Conservation (phyloP, 2,329 filamentous ascomycete genomes). For the Alternaria postmessia region DNA sequence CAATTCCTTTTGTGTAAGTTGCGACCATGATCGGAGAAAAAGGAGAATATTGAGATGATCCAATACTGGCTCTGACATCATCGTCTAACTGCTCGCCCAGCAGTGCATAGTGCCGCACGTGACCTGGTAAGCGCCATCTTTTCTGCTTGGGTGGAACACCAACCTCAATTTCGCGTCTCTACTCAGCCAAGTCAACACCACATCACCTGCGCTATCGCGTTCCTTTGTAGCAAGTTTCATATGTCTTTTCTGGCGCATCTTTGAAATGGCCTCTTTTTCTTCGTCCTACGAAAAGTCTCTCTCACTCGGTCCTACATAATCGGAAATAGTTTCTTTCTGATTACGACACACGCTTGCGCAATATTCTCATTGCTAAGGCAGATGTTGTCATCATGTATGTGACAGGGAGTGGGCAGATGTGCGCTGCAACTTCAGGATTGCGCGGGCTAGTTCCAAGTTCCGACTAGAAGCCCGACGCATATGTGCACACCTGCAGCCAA, state of each 20-base stretch:
- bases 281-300: not conserved
- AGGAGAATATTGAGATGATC: not conserved
- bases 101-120: conserved; percentile 13
- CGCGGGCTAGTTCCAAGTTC: conserved; percentile 2
- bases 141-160: not conserved
- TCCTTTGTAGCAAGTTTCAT: not conserved
- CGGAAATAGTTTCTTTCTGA: not conserved
- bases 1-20: not conserved
- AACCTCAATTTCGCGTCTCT: conserved; percentile 11
- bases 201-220: conserved; percentile 8
- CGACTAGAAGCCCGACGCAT: conserved; percentile 6
- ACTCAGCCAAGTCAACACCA: conserved; percentile 7
- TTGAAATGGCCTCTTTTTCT: not conserved
- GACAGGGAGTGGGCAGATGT: not conserved
- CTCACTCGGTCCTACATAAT: not conserved
- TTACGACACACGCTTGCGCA: not conserved
- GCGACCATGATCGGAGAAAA: not conserved
- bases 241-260: not conserved
- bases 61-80: not conserved
- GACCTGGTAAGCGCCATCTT: conserved; percentile 14
- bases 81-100: not conserved
- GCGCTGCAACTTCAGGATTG: conserved; percentile 11
- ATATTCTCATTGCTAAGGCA: not conserved
- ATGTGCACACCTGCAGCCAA: not conserved
- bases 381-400: not conserved